Evolutionary conservation across 2,329 filamentous ascomycete genomes (phyloP).

Genomic region (Thyridium curvatum): DNA sequence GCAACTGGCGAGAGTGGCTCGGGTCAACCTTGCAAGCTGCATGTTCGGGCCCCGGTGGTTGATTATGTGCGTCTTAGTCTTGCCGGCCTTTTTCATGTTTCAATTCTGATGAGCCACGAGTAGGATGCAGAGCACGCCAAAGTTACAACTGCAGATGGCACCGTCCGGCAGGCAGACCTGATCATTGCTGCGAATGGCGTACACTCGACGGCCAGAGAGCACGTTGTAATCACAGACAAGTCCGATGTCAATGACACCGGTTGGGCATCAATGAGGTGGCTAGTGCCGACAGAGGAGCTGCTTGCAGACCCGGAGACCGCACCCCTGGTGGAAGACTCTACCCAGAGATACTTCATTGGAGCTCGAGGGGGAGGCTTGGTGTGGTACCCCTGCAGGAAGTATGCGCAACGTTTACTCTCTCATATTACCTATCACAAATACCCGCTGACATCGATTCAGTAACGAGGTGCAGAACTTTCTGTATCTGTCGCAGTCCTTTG

Average conservation of each 20-base stretch:
- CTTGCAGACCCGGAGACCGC: conserved; percentile 25
- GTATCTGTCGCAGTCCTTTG: conserved; percentile 35
- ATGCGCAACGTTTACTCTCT: no score
- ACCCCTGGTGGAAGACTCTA: conserved; percentile 16
- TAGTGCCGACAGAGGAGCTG: conserved; percentile 32
- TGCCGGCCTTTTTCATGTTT: no score
- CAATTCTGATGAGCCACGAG: conserved; percentile 34
- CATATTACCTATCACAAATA: no score
- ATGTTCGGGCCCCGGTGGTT: conserved; percentile 33
- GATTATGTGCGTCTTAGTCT: conserved; percentile 11
- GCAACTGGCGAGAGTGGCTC: conserved; percentile 30
- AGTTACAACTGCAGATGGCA: conserved; percentile 47
- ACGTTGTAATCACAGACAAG: conserved; percentile 6
- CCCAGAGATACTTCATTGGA: no score
- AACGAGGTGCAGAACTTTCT: conserved; percentile 42
- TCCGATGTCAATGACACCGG: conserved; percentile 34
- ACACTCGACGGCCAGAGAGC: conserved; percentile 16
- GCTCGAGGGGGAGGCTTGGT: no score
- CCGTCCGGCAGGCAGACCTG: conserved; percentile 27
- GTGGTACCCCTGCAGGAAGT: no score
- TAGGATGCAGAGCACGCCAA: conserved; percentile 36
- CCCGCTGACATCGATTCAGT: conserved; percentile 35
- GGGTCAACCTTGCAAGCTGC: conserved; percentile 25
- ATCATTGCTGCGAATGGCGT: not conserved
- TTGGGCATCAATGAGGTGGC: conserved; percentile 52